These are phyloP conservation scores for Ambrosiella xylebori DNA, from an alignment of 2,329 filamentous ascomycete genomes.

Conservation along the genomic window DNA sequence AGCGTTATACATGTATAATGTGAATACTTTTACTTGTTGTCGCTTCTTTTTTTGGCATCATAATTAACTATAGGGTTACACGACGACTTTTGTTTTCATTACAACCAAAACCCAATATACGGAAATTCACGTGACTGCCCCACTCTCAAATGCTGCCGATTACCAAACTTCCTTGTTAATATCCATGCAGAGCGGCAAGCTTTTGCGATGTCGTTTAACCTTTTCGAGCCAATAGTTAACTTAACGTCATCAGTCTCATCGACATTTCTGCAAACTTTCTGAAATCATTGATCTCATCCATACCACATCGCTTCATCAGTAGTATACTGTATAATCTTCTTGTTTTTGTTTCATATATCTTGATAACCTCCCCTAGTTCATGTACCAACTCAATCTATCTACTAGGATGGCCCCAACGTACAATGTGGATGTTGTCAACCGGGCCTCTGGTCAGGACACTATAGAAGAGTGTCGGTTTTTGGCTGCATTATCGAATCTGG, in stretches of 20 bases:
- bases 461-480: conserved; percentile 49
- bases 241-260: neutral
- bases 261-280: neutral
- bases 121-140: no score
- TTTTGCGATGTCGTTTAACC: neutral
- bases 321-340: no score
- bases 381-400: no score
- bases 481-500: conserved; percentile 41
- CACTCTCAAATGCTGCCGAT: no score
- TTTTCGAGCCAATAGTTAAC: neutral
- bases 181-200: neutral
- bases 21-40: no score
- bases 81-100: neutral
- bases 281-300: no score
- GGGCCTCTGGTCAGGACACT: conserved; percentile 24
- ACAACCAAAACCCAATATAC: no score
- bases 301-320: no score
- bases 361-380: no score
- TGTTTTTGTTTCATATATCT: no score
- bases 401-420: neutral
- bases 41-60: no score
- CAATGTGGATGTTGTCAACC: neutral
- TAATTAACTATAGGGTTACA: neutral
- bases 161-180: neutral
- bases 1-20: no score